Conservation (phyloP, 1,284 basidiomycete genomes). For the Ceratobasidium sp. region DNA sequence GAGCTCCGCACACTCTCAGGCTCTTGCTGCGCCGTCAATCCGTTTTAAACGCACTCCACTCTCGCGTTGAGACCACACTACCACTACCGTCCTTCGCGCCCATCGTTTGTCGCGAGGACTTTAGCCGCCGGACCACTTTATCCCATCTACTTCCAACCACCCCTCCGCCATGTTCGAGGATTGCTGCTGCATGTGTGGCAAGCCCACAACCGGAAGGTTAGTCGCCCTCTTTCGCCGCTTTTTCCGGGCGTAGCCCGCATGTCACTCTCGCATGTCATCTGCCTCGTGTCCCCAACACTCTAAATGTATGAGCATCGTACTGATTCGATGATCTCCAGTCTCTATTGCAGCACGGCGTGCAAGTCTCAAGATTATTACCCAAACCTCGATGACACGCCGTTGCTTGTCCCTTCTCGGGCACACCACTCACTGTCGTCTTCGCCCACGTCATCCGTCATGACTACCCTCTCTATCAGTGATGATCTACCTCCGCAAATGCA, state of each 20-base stretch:
- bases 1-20: conserved; percentile 22
- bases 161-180: conserved; percentile 53
- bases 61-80: background rate
- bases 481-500: conserved; percentile 46
- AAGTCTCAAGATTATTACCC: conserved; percentile 55
- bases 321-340: conserved; percentile 45
- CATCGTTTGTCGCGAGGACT: conserved; percentile 10
- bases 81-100: conserved; percentile 18
- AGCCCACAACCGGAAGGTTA: conserved; percentile 49
- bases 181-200: conserved; percentile 50
- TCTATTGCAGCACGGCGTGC: conserved; percentile 80
- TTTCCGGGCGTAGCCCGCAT: conserved; percentile 11
- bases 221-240: conserved; percentile 27
- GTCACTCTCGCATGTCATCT: conserved; percentile 29
- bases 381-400: conserved; percentile 39
- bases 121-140: conserved; percentile 6
- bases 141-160: conserved; percentile 51
- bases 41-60: background rate
- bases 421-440: conserved; percentile 63
- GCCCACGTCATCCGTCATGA: conserved; percentile 63
- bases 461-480: conserved; percentile 46
- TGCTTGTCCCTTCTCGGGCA: conserved; percentile 43
- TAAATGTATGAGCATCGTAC: conserved; percentile 14
- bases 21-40: background rate
- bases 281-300: conserved; percentile 40